A percentile compares a stretch with the other conserved stretches of the same genome.
Conservation (phyloP, 768 basidiomycete genomes). For the Kwoniella mangroviensis region DNA sequence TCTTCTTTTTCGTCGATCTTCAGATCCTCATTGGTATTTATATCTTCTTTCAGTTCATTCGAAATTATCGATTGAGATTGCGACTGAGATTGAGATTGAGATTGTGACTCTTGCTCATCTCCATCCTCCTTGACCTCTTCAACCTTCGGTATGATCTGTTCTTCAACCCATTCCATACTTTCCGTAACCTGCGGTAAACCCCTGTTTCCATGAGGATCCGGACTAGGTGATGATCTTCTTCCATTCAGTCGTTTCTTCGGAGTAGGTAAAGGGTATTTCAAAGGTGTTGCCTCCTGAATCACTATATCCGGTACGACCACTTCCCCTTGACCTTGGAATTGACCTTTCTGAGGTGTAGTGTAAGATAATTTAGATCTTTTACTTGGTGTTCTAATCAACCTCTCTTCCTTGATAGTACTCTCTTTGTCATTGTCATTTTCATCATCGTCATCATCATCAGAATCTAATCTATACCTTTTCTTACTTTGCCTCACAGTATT, state of each 20-base stretch:
- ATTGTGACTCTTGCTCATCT: neutral
- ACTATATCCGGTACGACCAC: conserved; percentile 26
- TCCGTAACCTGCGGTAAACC: conserved; percentile 3
- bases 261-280: conserved; percentile 38
- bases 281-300: conserved; percentile 44
- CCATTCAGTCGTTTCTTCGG: conserved; percentile 26
- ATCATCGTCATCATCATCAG: conserved; percentile 35
- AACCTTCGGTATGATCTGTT: conserved; percentile 1
- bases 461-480: conserved; percentile 42
- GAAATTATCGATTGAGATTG: neutral
- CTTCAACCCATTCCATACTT: conserved; percentile 10
- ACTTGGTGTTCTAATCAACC: conserved; percentile 15
- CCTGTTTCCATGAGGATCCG: neutral
- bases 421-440: conserved; percentile 5
- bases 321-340: too few species aligned
- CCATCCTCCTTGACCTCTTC: neutral
- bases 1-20: neutral
- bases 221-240: conserved; percentile 13
- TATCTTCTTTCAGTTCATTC: conserved; percentile 3
- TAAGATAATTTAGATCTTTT: conserved; percentile 2
- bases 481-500: neutral
- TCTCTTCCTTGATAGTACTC: neutral
- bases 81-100: neutral
- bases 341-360: conserved; percentile 11
- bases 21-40: neutral